phyloP scores from a whole-genome alignment of 768 basidiomycete species.

The Pisolithus orientalis region DNA sequence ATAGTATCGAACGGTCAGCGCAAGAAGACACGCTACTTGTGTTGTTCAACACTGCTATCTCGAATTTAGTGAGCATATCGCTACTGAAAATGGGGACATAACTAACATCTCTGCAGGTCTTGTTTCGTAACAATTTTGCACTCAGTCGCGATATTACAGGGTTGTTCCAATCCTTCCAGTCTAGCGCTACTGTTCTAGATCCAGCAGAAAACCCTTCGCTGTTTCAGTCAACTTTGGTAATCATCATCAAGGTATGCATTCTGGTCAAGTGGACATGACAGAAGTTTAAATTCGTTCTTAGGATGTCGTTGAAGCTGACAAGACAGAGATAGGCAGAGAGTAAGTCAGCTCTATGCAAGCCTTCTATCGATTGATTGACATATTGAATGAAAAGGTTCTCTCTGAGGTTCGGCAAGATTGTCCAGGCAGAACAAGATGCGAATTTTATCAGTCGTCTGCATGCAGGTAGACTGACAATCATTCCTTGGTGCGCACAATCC shows the following conservation, averaged over 20 bases:
- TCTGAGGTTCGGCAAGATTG: conserved; percentile 55
- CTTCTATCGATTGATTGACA: neutral
- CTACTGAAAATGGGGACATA: neutral
- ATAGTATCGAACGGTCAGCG: conserved; percentile 49
- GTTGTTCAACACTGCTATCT: conserved; percentile 54
- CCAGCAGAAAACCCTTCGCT: conserved; percentile 51
- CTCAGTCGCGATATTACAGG: conserved; percentile 54
- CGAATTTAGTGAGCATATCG: conserved; percentile 40
- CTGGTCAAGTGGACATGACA: neutral
- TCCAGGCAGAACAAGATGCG: conserved; percentile 51
- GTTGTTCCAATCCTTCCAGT: conserved; percentile 57
- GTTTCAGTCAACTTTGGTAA: conserved; percentile 52
- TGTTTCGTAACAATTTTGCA: conserved; percentile 63
- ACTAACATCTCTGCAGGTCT: conserved; percentile 34
- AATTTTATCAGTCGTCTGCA: conserved; percentile 62
- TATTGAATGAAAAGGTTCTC: conserved; percentile 35
- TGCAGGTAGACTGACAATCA: conserved; percentile 46
- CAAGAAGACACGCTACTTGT: conserved; percentile 56
- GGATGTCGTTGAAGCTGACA: conserved; percentile 63
- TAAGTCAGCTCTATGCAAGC: conserved; percentile 19
- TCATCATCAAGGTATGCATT: conserved; percentile 52
- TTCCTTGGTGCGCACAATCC: conserved; percentile 44
- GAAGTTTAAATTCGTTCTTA: conserved; percentile 10
- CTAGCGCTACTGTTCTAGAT: conserved; percentile 51
- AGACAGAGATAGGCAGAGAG: conserved; percentile 52